Evolutionary conservation across 495 filamentous ascomycete genomes (phyloP), one percentile per base, ranked within the genome.

Genomic region (Hapsidospora chrysogenum): DNA sequence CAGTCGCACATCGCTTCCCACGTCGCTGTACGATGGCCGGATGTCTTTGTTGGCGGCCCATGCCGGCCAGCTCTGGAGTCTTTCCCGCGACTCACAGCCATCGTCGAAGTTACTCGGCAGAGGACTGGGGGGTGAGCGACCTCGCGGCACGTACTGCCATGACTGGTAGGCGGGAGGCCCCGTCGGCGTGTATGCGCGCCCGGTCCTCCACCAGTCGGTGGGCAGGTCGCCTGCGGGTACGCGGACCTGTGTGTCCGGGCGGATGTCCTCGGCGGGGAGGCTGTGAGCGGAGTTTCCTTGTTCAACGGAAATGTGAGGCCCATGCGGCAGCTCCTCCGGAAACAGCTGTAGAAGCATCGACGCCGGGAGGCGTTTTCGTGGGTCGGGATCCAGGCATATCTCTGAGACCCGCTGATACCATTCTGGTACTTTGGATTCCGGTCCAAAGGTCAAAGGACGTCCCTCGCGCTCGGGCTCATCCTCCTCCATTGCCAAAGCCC

Each of bases 391-490:
- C 29, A 66, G 42, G 27, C 63, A 66, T n/a, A 49, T 56, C 10
- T 56, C 51, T 17, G 64, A 58, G 15, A 67, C 51, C 17, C 40
- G 45, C 13, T 56, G 51, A 34, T 59, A 67, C 58, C 58, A 67
- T 4, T 28, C 29, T 6, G 63, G 61, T 5, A 63, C 57, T 13
- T 57, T 38, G 22, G 59, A 44, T 9, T 63, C 56, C 3, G 52
- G 34, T 2, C 35, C 47, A 23, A 66, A 48, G 9, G 36, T 47
- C 38, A 96, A 53, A 1, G 89, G 89, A n/a, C 82, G 71, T 28
- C 62, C 68, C 33, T 78, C 70, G 13, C 71, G 64, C 50, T 97
- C 89, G 3, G 89, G 89, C 44, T 97, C 89, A 44, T 95, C 89
- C 26, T 84, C 69, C 41, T 82, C 70, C 42, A 75, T 80, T 3